phyloP scores from a whole-genome alignment of 2,329 filamentous ascomycete genomes.

The Venturia aucupariae region DNA sequence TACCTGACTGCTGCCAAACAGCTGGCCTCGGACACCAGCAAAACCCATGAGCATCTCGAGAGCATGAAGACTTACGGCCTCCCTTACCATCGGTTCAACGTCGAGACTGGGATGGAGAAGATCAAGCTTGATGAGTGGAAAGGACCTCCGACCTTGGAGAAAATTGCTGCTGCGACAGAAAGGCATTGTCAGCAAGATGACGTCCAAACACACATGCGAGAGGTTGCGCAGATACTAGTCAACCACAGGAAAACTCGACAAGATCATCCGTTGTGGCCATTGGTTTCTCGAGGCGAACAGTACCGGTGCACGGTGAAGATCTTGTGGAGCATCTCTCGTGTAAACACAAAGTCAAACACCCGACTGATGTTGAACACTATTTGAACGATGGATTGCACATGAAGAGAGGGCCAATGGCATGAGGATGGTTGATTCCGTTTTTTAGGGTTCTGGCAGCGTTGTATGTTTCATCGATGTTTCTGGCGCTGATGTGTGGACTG shows the following conservation, averaged over 20 bases:
- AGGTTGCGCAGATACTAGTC: background rate
- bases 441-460: no score
- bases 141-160: background rate
- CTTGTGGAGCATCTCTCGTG: no score
- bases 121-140: background rate
- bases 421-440: no score
- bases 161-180: background rate
- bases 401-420: no score
- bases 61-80: background rate
- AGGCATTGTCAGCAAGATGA: background rate
- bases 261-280: background rate
- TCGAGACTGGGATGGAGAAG: background rate
- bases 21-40: background rate
- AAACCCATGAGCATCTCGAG: background rate
- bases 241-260: background rate
- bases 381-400: no score
- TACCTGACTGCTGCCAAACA: background rate
- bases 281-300: background rate
- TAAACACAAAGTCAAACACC: no score
- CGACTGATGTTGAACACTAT: no score
- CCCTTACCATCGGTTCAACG: background rate
- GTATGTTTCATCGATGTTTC: no score
- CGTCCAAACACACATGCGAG: background rate
- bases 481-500: no score
- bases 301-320: background rate